Conservation (phyloP, 2,329 filamentous ascomycete genomes). For the Pestalotiopsis sp. region DNA sequence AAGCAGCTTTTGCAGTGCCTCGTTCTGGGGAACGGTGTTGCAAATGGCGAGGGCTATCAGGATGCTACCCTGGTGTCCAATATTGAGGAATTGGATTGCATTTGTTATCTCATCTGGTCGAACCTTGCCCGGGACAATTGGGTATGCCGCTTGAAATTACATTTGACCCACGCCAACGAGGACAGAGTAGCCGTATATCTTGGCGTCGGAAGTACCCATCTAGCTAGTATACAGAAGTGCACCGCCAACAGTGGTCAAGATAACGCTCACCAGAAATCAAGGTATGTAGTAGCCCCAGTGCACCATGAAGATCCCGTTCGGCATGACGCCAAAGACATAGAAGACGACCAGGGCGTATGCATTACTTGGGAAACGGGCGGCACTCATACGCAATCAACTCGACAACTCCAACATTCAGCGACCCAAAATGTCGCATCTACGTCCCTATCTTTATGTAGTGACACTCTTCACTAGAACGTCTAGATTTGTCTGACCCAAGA, state of each 20-base stretch:
- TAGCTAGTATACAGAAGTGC: constrained; percentile 31
- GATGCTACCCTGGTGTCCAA: constrained; percentile 16
- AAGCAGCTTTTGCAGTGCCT: constrained; percentile 2
- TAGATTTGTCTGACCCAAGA: too few species aligned
- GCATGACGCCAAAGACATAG: constrained; percentile 35
- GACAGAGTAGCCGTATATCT: constrained; percentile 38
- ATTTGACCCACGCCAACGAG: constrained; percentile 44
- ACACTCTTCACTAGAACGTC: too few species aligned
- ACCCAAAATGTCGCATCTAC: too few species aligned
- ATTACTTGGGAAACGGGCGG: too few species aligned
- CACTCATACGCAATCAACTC: too few species aligned
- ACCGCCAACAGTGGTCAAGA: constrained; percentile 37
- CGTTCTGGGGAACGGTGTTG: not conserved
- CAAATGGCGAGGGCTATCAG: not conserved
- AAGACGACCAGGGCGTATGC: constrained; percentile 26
- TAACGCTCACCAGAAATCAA: constrained; percentile 40
- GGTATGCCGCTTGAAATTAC: constrained; percentile 36
- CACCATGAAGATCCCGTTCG: constrained; percentile 34
- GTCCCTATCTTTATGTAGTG: too few species aligned
- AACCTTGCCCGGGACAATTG: constrained; percentile 33
- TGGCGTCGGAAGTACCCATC: constrained; percentile 18
- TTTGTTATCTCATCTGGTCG: constrained; percentile 19
- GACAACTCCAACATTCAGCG: too few species aligned
- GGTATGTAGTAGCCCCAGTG: constrained; percentile 33
- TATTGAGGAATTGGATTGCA: constrained; percentile 39